Evolutionary conservation across 2,329 filamentous ascomycete species (phyloP).

Genomic region (Neofusicoccum umdonicola): DNA sequence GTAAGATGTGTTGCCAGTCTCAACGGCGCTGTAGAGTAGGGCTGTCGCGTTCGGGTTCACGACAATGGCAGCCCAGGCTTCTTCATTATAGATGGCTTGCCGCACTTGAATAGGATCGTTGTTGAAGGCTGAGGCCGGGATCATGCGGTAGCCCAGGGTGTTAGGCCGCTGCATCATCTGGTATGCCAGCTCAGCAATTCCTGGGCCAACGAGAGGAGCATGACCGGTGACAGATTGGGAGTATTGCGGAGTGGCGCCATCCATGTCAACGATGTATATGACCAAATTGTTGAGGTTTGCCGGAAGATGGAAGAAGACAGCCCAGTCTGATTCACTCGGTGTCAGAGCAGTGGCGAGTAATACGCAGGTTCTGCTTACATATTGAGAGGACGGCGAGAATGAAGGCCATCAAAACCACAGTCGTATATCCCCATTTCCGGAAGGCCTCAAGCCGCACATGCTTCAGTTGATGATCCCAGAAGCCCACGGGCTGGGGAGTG

Average conservation of each 20-base stretch:
- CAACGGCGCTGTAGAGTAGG: slow-evolving; percentile 55
- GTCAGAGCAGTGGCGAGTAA: background rate
- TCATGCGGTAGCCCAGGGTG: slow-evolving; percentile 51
- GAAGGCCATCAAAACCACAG: slow-evolving; percentile 54
- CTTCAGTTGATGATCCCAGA: slow-evolving; percentile 44
- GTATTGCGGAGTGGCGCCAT: slow-evolving; percentile 54
- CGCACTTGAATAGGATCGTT: slow-evolving; percentile 57
- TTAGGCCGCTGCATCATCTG: slow-evolving; percentile 42
- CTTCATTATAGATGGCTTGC: slow-evolving; percentile 57
- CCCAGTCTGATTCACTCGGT: slow-evolving; percentile 48
- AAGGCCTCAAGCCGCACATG: slow-evolving; percentile 41
- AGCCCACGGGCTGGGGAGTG: slow-evolving; percentile 40
- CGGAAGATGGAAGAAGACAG: slow-evolving; percentile 52
- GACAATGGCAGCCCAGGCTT: slow-evolving; percentile 61
- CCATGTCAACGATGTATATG: slow-evolving; percentile 63
- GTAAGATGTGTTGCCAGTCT: slow-evolving; percentile 56
- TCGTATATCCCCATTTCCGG: slow-evolving; percentile 43
- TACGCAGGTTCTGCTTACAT: slow-evolving; percentile 29
- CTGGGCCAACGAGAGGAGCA: slow-evolving; percentile 54
- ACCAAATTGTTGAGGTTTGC: slow-evolving; percentile 49
- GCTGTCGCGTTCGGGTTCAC: slow-evolving; percentile 62
- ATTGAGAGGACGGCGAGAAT: slow-evolving; percentile 57
- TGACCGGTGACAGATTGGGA: slow-evolving; percentile 32
- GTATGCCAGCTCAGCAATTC: slow-evolving; percentile 48
- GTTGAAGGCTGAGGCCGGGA: slow-evolving; percentile 51